These are phyloP conservation scores for Penicillium sp. DNA, from an alignment of 2,329 filamentous ascomycete species.

Conservation along the genomic window DNA sequence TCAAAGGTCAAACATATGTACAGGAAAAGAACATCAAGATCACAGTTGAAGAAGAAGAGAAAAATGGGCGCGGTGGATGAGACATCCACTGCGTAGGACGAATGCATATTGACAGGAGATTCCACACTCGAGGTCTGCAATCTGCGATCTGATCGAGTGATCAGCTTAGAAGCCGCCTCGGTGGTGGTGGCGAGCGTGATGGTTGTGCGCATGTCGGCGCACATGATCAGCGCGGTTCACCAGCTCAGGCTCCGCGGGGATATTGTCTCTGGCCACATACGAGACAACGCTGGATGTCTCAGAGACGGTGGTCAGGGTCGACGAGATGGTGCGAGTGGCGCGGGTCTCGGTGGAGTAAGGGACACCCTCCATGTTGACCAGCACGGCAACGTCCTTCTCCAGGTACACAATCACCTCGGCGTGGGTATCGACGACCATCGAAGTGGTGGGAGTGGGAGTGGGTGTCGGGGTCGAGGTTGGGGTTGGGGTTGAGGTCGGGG, in stretches of 20 bases:
- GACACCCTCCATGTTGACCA: conserved; percentile 23
- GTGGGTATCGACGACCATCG: conserved; percentile 19
- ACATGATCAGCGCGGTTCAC: conserved; percentile 16
- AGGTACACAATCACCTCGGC: conserved; percentile 29
- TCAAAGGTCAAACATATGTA: too few species aligned
- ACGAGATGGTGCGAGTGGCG: conserved; percentile 21
- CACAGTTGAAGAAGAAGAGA: conserved; percentile 2
- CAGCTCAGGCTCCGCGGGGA: conserved; percentile 17
- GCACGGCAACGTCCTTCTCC: conserved; percentile 26
- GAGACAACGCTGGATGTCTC: conserved; percentile 23
- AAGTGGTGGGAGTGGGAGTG: conserved; percentile 25
- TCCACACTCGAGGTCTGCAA: too few species aligned
- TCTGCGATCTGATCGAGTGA: too few species aligned
- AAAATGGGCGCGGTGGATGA: conserved; percentile 3
- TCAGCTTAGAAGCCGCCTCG: too few species aligned
- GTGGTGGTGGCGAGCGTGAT: conserved; percentile 24
- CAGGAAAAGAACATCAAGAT: too few species aligned
- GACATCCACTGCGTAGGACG: too few species aligned
- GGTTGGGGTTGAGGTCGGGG: conserved; percentile 9
- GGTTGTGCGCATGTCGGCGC: conserved; percentile 22
- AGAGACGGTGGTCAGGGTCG: conserved; percentile 19
- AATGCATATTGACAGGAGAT: too few species aligned
- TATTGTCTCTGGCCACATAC: conserved; percentile 15
- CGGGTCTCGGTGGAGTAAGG: conserved; percentile 25
- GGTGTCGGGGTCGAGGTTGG: conserved; percentile 18